A percentile compares a stretch with the other conserved stretches of the same genome.
Evolutionary conservation across 306 rosid genomes (phyloP).

Genomic region (Inga leiocalycina): DNA sequence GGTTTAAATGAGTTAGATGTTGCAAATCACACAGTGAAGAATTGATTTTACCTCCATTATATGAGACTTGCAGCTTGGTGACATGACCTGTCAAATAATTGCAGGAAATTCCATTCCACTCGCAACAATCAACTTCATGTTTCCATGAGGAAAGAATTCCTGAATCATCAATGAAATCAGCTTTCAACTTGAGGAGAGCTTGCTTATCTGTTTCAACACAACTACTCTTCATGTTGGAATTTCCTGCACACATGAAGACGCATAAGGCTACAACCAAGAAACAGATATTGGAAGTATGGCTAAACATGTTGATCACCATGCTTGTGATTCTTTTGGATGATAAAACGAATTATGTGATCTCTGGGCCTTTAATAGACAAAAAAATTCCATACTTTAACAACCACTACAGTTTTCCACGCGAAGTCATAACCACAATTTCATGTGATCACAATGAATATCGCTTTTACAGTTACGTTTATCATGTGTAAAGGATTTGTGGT

Average conservation of each 20-base stretch:
- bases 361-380: background rate
- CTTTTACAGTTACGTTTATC: no score
- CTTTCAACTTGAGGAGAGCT: no score
- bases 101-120: background rate
- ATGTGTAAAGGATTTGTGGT: no score
- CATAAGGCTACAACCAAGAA: background rate
- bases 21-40: background rate
- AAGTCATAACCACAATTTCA: no score
- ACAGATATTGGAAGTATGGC: background rate
- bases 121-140: background rate
- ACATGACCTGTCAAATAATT: background rate
- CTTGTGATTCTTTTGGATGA: background rate
- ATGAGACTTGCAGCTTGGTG: background rate
- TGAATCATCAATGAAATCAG: no score
- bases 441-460: background rate
- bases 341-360: no score
- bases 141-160: background rate
- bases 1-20: background rate
- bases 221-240: background rate
- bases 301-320: background rate
- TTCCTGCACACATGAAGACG: background rate
- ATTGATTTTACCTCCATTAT: background rate
- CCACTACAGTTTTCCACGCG: no score
- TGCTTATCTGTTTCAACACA: background rate
- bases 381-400: no score